Conservation (phyloP, 768 basidiomycete genomes). For the Cystofilobasidium capitatum region DNA sequence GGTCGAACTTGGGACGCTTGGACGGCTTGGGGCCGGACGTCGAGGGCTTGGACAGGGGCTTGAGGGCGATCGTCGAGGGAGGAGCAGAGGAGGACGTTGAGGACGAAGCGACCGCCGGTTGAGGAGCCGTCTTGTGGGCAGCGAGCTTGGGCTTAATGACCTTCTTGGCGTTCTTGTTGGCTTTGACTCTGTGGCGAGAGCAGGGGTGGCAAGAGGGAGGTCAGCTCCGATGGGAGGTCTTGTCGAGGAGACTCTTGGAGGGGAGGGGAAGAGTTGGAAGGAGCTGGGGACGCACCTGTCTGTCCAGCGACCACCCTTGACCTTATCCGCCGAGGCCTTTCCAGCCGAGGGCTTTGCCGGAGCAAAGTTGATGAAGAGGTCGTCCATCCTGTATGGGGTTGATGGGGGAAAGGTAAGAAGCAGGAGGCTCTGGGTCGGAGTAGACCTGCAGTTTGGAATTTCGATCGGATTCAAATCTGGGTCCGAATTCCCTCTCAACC, state of each 20-base stretch:
- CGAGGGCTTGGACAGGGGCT: constrained; percentile 30
- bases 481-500: too few relatives aligned
- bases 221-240: not conserved
- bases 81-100: constrained; percentile 32
- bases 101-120: not conserved
- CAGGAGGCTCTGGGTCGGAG: too few relatives aligned
- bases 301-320: constrained; percentile 43
- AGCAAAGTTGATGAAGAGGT: constrained; percentile 34
- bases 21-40: constrained; percentile 7
- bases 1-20: constrained; percentile 18
- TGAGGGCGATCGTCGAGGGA: constrained; percentile 23
- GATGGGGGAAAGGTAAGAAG: not conserved
- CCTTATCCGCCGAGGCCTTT: constrained; percentile 21
- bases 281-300: constrained; percentile 47
- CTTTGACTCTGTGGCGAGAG: constrained; percentile 53
- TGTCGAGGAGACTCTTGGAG: not conserved
- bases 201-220: not conserved
- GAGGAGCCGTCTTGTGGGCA: constrained; percentile 23
- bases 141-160: constrained; percentile 35
- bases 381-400: constrained; percentile 19
- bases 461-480: too few relatives aligned
- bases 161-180: constrained; percentile 46
- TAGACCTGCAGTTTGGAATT: too few relatives aligned
- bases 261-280: not conserved
- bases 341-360: constrained; percentile 23